phyloP scores from a whole-genome alignment of 495 filamentous ascomycete species.

The Neurospora sp. region DNA sequence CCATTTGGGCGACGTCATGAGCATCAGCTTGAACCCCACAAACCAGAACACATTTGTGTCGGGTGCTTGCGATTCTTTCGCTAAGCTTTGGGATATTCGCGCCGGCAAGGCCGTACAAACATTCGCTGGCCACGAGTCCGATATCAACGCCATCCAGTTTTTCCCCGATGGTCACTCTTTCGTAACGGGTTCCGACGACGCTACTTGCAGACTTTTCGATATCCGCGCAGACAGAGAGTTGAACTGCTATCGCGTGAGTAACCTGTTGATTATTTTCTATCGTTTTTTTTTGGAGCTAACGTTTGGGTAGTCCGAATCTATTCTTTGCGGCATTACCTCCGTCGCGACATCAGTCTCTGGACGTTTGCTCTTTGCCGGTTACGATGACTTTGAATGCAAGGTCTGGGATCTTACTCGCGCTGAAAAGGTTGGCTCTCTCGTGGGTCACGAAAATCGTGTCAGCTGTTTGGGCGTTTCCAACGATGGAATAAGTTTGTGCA shows the following conservation, averaged over 20 bases:
- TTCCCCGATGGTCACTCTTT: slow-evolving; percentile 99
- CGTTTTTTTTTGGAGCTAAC: slow-evolving; percentile 10
- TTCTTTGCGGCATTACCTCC: slow-evolving; percentile 95
- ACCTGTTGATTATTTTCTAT: not conserved
- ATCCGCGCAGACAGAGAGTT: slow-evolving; percentile 94
- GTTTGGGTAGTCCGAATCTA: slow-evolving; percentile 75
- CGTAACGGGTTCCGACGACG: slow-evolving; percentile 95
- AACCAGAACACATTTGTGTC: slow-evolving; percentile 99
- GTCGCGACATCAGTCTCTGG: slow-evolving; percentile 97
- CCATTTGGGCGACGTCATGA: slow-evolving; percentile 98
- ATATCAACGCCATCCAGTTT: slow-evolving; percentile 99
- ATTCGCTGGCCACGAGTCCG: slow-evolving; percentile 95
- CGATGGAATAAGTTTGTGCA: slow-evolving; percentile 97
- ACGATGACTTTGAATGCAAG: slow-evolving; percentile 99
- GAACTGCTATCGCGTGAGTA: slow-evolving; percentile 85
- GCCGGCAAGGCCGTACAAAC: slow-evolving; percentile 98
- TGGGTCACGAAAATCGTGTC: slow-evolving; percentile 96
- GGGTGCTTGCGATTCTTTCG: slow-evolving; percentile 95
- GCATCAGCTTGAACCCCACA: slow-evolving; percentile 97
- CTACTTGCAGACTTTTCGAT: slow-evolving; percentile 94
- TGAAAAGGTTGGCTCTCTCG: slow-evolving; percentile 91
- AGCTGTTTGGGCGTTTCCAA: slow-evolving; percentile 98
- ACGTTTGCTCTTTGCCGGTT: slow-evolving; percentile 89
- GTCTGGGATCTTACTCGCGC: slow-evolving; percentile 97
- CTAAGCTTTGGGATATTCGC: slow-evolving; percentile 97